Evolutionary conservation across 2,329 filamentous ascomycete species (phyloP).

Genomic region (Fusarium xylarioides): DNA sequence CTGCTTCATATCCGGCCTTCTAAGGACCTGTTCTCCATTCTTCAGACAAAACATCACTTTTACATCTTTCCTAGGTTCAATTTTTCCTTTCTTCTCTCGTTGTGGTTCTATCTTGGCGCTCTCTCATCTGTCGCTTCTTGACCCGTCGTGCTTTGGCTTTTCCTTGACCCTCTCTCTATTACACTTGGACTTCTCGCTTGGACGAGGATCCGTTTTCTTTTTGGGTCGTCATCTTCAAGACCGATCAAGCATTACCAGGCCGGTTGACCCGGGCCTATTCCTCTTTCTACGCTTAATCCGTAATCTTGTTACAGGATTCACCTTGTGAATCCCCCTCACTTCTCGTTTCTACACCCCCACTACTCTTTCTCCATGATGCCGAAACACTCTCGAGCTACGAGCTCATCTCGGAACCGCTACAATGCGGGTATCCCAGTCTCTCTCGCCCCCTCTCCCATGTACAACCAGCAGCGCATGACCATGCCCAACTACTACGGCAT

Average conservation of each 20-base stretch:
- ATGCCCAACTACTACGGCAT: slow-evolving; percentile 55
- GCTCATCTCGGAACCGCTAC: slow-evolving; percentile 46
- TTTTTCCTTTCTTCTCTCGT: slow-evolving; percentile 35
- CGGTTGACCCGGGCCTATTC: slow-evolving; percentile 41
- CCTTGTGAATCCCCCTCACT: slow-evolving; percentile 20
- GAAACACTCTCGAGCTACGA: slow-evolving; percentile 55
- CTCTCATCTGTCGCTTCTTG: slow-evolving; percentile 39
- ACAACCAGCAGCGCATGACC: slow-evolving; percentile 53
- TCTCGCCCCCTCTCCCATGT: slow-evolving; percentile 54
- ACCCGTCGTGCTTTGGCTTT: slow-evolving; percentile 30
- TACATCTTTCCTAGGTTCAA: slow-evolving; percentile 6
- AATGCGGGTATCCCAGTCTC: slow-evolving; percentile 49
- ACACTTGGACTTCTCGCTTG: slow-evolving; percentile 27
- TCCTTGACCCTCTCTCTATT: slow-evolving; percentile 22
- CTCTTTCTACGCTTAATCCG: slow-evolving; percentile 41
- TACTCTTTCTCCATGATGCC: slow-evolving; percentile 50
- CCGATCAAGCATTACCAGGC: slow-evolving; percentile 36
- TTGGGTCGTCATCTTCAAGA: slow-evolving; percentile 28
- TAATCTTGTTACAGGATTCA: slow-evolving; percentile 36
- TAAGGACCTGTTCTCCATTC: slow-evolving; percentile 36
- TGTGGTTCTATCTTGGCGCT: slow-evolving; percentile 43
- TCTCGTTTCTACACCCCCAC: slow-evolving; percentile 18
- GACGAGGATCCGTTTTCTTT: slow-evolving; percentile 32
- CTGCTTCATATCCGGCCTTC: slow-evolving; percentile 44
- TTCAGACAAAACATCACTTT: slow-evolving; percentile 35